Evolutionary conservation across 2,329 filamentous ascomycete genomes (phyloP).

Genomic region (Pseudogymnoascus pannorum): DNA sequence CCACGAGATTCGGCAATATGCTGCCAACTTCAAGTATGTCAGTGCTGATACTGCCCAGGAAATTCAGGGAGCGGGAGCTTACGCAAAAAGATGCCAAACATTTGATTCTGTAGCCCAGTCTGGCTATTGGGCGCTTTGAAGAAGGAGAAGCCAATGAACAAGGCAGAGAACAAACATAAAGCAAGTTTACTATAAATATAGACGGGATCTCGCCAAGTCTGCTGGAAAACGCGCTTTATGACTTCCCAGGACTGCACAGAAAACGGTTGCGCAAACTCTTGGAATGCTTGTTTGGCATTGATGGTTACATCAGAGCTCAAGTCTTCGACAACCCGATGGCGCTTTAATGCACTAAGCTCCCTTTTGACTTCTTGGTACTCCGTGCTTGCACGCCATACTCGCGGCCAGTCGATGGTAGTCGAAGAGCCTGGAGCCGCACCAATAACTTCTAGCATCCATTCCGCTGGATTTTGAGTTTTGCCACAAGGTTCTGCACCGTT

Average conservation of each 20-base stretch:
- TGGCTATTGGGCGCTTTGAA: constrained; percentile 50
- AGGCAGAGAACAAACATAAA: constrained; percentile 38
- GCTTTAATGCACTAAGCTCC: constrained; percentile 48
- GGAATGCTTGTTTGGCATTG: constrained; percentile 15
- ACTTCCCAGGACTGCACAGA: constrained; percentile 55
- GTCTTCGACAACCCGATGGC: constrained; percentile 30
- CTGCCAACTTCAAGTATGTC: constrained; percentile 42
- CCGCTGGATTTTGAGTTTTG: constrained; percentile 54
- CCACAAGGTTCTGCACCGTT: neutral
- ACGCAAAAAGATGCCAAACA: constrained; percentile 70
- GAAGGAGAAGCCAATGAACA: constrained; percentile 64
- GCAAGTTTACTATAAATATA: constrained; percentile 66
- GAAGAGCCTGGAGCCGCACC: constrained; percentile 55
- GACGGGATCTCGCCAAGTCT: constrained; percentile 66
- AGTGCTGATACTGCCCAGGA: neutral
- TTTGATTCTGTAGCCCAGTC: constrained; percentile 60
- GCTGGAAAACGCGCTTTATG: constrained; percentile 58
- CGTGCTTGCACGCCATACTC: constrained; percentile 49
- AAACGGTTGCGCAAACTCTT: constrained; percentile 72
- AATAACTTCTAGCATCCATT: constrained; percentile 64
- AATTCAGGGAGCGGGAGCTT: neutral
- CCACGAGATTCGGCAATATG: constrained; percentile 17
- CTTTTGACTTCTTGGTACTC: constrained; percentile 33
- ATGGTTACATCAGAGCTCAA: constrained; percentile 21
- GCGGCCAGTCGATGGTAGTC: constrained; percentile 49